phyloP scores from a whole-genome alignment of 2,329 filamentous ascomycete genomes.

The Clarireedia homoeocarpa region DNA sequence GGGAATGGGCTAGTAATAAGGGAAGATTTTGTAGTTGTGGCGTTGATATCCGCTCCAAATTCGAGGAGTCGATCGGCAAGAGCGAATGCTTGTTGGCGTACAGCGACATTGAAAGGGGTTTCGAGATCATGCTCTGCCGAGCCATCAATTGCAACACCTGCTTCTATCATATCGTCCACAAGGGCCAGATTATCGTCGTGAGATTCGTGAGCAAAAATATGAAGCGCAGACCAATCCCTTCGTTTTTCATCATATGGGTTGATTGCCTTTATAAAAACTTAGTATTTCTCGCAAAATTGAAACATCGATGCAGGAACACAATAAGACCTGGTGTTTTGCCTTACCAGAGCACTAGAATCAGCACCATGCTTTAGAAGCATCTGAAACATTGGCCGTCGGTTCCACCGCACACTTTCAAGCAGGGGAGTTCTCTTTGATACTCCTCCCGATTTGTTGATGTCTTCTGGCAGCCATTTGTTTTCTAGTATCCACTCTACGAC shows the following conservation, averaged over 20 bases:
- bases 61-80: background rate
- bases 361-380: background rate
- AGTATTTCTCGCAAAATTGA: background rate
- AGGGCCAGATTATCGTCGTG: background rate
- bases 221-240: background rate
- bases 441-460: background rate
- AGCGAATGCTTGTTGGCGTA: background rate
- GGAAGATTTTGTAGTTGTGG: background rate
- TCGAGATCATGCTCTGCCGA: background rate
- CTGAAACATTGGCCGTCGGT: background rate
- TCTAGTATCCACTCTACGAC: background rate
- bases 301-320: background rate
- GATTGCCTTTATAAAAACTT: background rate
- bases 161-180: background rate
- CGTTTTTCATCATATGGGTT: background rate
- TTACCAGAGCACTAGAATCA: background rate
- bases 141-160: background rate
- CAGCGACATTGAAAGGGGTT: background rate
- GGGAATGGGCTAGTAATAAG: background rate
- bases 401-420: conserved; percentile 1
- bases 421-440: background rate
- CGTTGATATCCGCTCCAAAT: background rate
- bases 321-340: background rate
- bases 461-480: background rate
- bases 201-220: conserved; percentile 1